Evolutionary conservation across 2,329 filamentous ascomycete genomes (phyloP).

Genomic region (Penicillium sp.): DNA sequence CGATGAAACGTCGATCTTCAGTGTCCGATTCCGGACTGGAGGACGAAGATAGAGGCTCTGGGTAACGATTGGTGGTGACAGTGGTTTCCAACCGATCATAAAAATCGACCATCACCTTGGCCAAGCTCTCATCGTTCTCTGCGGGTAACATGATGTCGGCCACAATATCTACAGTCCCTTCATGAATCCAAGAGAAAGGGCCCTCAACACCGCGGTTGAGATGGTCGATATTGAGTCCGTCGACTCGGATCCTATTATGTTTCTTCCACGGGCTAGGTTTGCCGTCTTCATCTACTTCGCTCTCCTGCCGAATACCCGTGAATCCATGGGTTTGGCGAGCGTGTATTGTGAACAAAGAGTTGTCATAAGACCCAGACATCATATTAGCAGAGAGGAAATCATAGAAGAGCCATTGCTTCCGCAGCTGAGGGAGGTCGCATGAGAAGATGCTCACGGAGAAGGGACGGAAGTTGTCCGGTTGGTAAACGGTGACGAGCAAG

Average conservation of each 20-base stretch:
- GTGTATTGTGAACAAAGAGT: constrained; percentile 95
- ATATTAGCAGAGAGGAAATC: constrained; percentile 93
- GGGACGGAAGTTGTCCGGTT: constrained; percentile 86
- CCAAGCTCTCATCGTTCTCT: constrained; percentile 82
- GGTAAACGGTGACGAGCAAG: constrained; percentile 83
- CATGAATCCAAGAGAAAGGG: constrained; percentile 95
- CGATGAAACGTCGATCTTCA: constrained; percentile 69
- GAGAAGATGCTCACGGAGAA: constrained; percentile 95
- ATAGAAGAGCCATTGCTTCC: constrained; percentile 97
- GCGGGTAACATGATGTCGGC: constrained; percentile 92
- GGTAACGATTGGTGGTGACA: constrained; percentile 72
- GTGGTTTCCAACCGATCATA: constrained; percentile 95
- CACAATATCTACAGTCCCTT: constrained; percentile 94
- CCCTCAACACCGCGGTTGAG: constrained; percentile 90
- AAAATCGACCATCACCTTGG: constrained; percentile 94
- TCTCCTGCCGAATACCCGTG: constrained; percentile 60
- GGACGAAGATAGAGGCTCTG: constrained; percentile 17
- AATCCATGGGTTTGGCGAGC: constrained; percentile 84
- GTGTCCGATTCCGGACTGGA: constrained; percentile 24
- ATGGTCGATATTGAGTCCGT: constrained; percentile 92
- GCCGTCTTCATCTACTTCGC: constrained; percentile 57
- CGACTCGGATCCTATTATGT: constrained; percentile 86
- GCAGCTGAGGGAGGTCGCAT: constrained; percentile 85
- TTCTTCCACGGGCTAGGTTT: constrained; percentile 85
- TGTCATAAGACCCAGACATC: constrained; percentile 93